These are phyloP conservation scores for Aspergillus conjunctus DNA, from an alignment of 495 filamentous ascomycete genomes.

Conservation along the genomic window DNA sequence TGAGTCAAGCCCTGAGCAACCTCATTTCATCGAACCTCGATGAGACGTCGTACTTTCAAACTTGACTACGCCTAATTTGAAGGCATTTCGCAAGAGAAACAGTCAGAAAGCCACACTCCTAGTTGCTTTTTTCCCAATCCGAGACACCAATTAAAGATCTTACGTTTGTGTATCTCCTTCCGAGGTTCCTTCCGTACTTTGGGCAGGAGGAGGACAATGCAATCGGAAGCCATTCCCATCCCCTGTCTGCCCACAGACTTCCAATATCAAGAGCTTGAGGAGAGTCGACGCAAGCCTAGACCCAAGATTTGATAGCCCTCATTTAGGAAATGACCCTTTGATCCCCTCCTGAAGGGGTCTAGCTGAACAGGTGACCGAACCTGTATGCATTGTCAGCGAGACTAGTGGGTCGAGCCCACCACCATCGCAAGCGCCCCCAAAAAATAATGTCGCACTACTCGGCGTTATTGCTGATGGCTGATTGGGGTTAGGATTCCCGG, in stretches of 20 bases:
- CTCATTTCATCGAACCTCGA: no score
- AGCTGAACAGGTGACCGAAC: constrained; percentile 29
- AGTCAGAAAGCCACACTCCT: neutral
- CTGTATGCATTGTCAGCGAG: constrained; percentile 29
- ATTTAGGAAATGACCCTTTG: constrained; percentile 12
- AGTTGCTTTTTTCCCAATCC: neutral
- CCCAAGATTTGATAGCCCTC: constrained; percentile 5
- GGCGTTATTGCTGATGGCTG: constrained; percentile 17
- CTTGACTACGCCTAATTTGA: no score
- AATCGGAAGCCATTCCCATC: constrained; percentile 3
- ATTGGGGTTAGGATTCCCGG: constrained; percentile 6
- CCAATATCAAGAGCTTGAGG: neutral
- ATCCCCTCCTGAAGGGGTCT: constrained; percentile 20
- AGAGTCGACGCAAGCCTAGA: constrained; percentile 1
- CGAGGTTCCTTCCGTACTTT: neutral
- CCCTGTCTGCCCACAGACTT: neutral
- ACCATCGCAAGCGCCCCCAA: neutral
- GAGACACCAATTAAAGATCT: neutral
- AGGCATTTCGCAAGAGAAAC: no score
- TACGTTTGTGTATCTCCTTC: no score
- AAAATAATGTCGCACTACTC: neutral
- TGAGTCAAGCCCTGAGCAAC: no score
- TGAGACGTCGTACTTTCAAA: no score
- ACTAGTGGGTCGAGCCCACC: constrained; percentile 24
- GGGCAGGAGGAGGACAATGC: neutral